Conservation (phyloP, 2,329 filamentous ascomycete species). For the Aspergillus japonicus region DNA sequence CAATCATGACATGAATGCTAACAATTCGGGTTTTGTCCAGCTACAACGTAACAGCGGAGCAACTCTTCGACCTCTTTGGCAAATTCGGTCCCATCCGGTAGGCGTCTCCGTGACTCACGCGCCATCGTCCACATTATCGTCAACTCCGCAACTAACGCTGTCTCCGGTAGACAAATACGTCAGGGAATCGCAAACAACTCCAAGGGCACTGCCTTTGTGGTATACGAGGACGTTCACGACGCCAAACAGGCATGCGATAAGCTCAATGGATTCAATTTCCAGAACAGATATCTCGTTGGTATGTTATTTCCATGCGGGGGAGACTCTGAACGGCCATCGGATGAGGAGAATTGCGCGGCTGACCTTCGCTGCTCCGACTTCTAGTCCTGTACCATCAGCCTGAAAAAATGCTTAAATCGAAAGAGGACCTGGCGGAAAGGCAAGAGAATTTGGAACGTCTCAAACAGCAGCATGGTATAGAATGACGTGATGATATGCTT, state of each 20-base stretch:
- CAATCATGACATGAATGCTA: constrained; percentile 10
- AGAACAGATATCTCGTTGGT: constrained; percentile 98
- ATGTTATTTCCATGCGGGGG: constrained; percentile 45
- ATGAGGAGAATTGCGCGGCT: constrained; percentile 1
- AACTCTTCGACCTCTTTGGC: constrained; percentile 97
- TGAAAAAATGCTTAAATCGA: constrained; percentile 79
- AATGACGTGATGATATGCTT: constrained; percentile 61
- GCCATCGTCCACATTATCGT: constrained; percentile 4
- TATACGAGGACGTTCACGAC: constrained; percentile 99
- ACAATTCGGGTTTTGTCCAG: constrained; percentile 47
- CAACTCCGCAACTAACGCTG: constrained; percentile 3
- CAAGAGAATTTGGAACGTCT: constrained; percentile 97
- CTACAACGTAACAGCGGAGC: constrained; percentile 98
- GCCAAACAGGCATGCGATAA: constrained; percentile 99
- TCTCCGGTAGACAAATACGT: constrained; percentile 79
- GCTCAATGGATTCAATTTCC: constrained; percentile 99
- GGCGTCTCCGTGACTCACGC: constrained; percentile 34
- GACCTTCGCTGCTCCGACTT: constrained; percentile 1
- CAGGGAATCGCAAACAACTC: constrained; percentile 96
- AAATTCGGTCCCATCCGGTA: constrained; percentile 96
- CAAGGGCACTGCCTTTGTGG: constrained; percentile 97
- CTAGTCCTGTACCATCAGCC: constrained; percentile 72
- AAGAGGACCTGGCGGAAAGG: constrained; percentile 89
- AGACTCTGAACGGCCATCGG: neutral
- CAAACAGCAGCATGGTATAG: constrained; percentile 97